These are phyloP conservation scores for Zhuliangozyma blackwelliae DNA, from an alignment of 1,139 yeast genomes.

Conservation along the genomic window DNA sequence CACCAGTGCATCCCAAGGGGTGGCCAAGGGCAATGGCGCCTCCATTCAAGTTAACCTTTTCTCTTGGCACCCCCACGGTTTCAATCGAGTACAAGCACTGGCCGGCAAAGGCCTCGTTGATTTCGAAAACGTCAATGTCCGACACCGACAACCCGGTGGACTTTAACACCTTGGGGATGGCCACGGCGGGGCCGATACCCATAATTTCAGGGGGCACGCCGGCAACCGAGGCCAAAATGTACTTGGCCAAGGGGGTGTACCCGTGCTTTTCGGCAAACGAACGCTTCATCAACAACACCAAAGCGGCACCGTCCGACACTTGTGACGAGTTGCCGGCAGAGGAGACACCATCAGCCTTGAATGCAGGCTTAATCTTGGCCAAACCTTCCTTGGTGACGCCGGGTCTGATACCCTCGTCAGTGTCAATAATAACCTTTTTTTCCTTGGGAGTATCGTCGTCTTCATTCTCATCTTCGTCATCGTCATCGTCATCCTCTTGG, in stretches of 20 bases:
- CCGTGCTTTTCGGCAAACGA: slow-evolving; percentile 31
- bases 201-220: slow-evolving; percentile 37
- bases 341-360: slow-evolving; percentile 30
- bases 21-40: slow-evolving; percentile 14
- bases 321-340: slow-evolving; percentile 43
- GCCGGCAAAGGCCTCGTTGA: slow-evolving; percentile 14
- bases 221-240: slow-evolving; percentile 29
- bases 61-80: slow-evolving; percentile 8
- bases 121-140: slow-evolving; percentile 12
- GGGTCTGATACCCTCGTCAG: slow-evolving; percentile 32
- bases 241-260: slow-evolving; percentile 33
- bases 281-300: slow-evolving; percentile 32
- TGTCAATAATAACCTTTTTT: slow-evolving; percentile 12
- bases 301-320: slow-evolving; percentile 41
- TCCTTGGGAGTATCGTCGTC: slow-evolving; percentile 17
- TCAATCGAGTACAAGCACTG: slow-evolving; percentile 13
- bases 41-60: slow-evolving; percentile 12
- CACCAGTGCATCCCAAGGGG: slow-evolving; percentile 14
- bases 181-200: slow-evolving; percentile 41
- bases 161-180: slow-evolving; percentile 29
- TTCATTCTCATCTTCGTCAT: slow-evolving; percentile 10
- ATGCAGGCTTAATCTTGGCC: slow-evolving; percentile 29
- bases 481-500: slow-evolving; percentile 18
- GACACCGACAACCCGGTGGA: slow-evolving; percentile 9
- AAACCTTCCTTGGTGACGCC: slow-evolving; percentile 26